Conservation (phyloP, 1,284 basidiomycete species). For the Mycena citricolor region DNA sequence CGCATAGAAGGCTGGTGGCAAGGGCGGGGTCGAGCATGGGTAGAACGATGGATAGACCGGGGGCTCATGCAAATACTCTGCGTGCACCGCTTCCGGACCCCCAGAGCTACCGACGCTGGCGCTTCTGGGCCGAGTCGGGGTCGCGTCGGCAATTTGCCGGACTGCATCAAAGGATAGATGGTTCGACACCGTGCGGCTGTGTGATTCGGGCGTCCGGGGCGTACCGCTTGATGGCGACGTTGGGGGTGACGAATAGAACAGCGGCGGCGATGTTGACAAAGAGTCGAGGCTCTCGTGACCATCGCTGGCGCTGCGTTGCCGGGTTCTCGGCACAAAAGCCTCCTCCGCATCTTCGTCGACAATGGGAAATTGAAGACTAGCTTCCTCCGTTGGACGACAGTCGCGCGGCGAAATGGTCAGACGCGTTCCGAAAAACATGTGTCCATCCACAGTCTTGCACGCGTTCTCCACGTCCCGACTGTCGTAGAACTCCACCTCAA, state of each 20-base stretch:
- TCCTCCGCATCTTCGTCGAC: slow-evolving; percentile 14
- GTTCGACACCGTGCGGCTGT: slow-evolving; percentile 15
- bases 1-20: too few relatives aligned
- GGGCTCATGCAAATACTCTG: too few relatives aligned
- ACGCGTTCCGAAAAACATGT: slow-evolving; percentile 45
- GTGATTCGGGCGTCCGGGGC: slow-evolving; percentile 16
- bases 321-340: slow-evolving; percentile 19
- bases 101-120: too few relatives aligned
- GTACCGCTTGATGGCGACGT: slow-evolving; percentile 13
- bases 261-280: slow-evolving; percentile 34
- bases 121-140: slow-evolving; percentile 6
- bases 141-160: slow-evolving; percentile 7
- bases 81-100: too few relatives aligned
- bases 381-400: slow-evolving; percentile 14
- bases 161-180: slow-evolving; percentile 21
- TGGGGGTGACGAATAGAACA: slow-evolving; percentile 39
- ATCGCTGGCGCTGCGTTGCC: slow-evolving; percentile 19
- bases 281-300: slow-evolving; percentile 22
- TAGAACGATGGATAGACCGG: too few relatives aligned
- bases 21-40: too few relatives aligned
- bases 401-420: slow-evolving; percentile 33
- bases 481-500: slow-evolving; percentile 65
- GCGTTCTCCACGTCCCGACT: slow-evolving; percentile 51
- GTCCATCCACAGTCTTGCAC: slow-evolving; percentile 41
- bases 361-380: slow-evolving; percentile 9